Base-by-base conservation (phyloP, 2,329 filamentous ascomycete species). In the Thyridium curvatum region DNA sequence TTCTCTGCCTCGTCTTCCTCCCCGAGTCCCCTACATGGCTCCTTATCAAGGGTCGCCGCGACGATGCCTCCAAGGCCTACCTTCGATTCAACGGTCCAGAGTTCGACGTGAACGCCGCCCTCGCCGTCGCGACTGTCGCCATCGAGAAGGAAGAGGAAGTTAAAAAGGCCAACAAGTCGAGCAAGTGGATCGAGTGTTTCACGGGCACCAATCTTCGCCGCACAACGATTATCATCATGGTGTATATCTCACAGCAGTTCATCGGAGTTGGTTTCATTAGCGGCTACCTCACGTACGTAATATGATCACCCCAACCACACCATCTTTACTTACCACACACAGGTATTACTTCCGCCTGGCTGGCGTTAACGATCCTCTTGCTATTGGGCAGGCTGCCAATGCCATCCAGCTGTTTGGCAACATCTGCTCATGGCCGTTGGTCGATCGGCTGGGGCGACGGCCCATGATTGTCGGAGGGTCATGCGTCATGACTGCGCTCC, bases 211-310 rank as follows among this genome's bases (percentile, higher is more conserved):
- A 56, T 38, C 42, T 46, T 4, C 48, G 53, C 16, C 43, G 54
- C 14, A 57, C 52, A 9, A 42, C 47, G 13, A 55, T 58, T n/a
- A 53, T 57, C 12, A 41, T 51, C 35, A 53, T 56, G 53, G 21
- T 26, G 21, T 26, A 56, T 29, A 43, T 55, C 2, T 47, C 52
- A 0, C 53, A 57, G 37, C 54, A 56, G 32, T 46, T 49, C 15
- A 52, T 56, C 17, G 54, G 53, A 12, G 52, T 56, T n/a, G 51
- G 50, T 26, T 56, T 56, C 14, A 44, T 56, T 37, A 45, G 41
- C 26, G 52, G 53, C 15, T 55, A 55, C 14, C 39, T 55, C 8
- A 53, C 53, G 21, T 26, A 18, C 16, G 17, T 12, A 8, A 12
- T 17, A 6, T 10, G 6, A 26, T n/a, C n/a, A 26, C 6, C 21